Base-by-base conservation (phyloP, 495 filamentous ascomycete genomes). In the Neurospora sp. region DNA sequence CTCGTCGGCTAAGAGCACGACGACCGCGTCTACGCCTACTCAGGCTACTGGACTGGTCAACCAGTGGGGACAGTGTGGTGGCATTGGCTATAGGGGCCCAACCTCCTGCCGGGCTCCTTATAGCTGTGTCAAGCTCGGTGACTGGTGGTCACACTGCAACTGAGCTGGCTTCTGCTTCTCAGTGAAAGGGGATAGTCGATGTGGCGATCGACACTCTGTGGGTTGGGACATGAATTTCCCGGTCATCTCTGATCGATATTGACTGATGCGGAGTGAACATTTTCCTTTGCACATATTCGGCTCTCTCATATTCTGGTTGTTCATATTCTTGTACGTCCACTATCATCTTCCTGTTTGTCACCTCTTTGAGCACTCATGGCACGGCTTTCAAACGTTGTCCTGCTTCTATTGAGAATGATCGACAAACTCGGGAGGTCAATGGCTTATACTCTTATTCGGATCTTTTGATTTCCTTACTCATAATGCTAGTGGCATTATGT, bases 21-120 rank as follows among this genome's bases (percentile, higher is more conserved):
- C 53, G 27, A 27, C 27, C 35, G 2, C 10, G 12, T 35, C 53
- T 31, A 22, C 69, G 18, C 35, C 53, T 22, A 70, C 59, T 37
- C 71, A 68, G 22, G 70, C 59, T 3, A 68, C 65, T 18, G 20
- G 42, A 8, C 47, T 75, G 2, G 80, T 83, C 45, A 73, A 79
- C 20, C 82, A 85, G 44, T 83, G 81, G 78, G 79, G 77, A 37
- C 82, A 83, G 77, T 85, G 83, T 68, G 83, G 82, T 39, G 83
- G 83, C 20, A 45, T 44, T 4, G 81, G 77, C 9, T 84, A 81
- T 68, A 76, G 74, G 4, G 83, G 82, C 5, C 70, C 82, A 39
- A 84, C 82, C 38, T 40, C 74, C 37, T 85, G 83, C 68, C 53
- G 75, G 71, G 45, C 82, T 39, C 81, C 82, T 8, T 83, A 78